phyloP scores from a whole-genome alignment of 257 asterid species.

The Nicotiana undulata region DNA sequence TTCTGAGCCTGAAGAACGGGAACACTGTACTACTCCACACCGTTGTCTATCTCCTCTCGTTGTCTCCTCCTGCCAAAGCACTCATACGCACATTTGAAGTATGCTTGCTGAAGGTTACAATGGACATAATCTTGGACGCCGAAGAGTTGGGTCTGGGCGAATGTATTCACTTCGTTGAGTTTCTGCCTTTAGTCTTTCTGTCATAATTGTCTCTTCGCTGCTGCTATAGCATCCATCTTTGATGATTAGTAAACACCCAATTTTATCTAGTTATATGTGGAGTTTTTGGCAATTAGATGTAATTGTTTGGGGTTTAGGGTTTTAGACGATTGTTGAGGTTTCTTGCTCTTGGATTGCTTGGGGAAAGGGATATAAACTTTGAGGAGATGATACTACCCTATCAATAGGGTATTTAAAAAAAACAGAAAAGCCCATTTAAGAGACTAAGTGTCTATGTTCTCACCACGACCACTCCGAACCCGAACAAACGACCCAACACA shows the following conservation, averaged over 20 bases:
- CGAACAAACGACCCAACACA: too few species aligned
- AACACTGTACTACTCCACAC: conserved; percentile 11
- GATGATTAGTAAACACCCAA: not conserved
- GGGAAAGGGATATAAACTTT: too few species aligned
- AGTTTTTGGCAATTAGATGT: too few species aligned
- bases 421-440: too few species aligned
- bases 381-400: too few species aligned
- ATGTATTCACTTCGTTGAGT: not conserved
- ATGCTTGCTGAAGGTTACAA: conserved; percentile 13
- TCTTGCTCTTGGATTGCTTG: too few species aligned
- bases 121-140: conserved; percentile 12
- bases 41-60: conserved; percentile 2
- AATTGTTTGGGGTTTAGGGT: too few species aligned
- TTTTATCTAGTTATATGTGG: not conserved
- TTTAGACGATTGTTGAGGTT: too few species aligned
- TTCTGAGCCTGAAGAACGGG: conserved; percentile 12
- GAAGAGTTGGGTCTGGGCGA: conserved; percentile 7
- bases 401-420: too few species aligned
- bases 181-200: conserved; percentile 2
- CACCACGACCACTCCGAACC: too few species aligned
- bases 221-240: conserved; percentile 1
- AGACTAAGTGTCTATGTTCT: too few species aligned
- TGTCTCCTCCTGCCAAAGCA: conserved; percentile 9
- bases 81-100: conserved; percentile 9
- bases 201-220: not conserved